These are phyloP conservation scores for Chrysophaeum taylorii DNA, from an alignment of 352 stramenopile genomes.

Conservation along the genomic window DNA sequence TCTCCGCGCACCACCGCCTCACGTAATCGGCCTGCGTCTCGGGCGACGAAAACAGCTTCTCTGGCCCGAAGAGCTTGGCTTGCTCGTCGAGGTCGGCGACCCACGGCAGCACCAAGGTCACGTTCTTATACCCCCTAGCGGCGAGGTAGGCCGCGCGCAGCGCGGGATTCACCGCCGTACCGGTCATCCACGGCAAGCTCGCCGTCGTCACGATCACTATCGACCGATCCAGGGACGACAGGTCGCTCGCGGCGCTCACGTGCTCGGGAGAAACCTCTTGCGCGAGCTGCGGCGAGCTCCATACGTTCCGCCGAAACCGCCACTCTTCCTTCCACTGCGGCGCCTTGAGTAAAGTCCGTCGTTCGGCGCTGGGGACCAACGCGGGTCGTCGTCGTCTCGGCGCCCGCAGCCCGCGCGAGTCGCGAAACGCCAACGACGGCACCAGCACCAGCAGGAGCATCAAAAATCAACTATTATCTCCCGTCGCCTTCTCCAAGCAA, in stretches of 20 bases:
- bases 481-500: too few relatives aligned
- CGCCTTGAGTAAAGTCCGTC: too few relatives aligned
- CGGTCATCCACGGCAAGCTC: slow-evolving; percentile 57
- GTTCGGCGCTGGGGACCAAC: too few relatives aligned
- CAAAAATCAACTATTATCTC: too few relatives aligned
- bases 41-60: slow-evolving; percentile 39
- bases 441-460: too few relatives aligned
- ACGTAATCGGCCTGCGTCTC: slow-evolving; percentile 53
- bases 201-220: slow-evolving; percentile 22
- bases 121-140: slow-evolving; percentile 17
- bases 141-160: slow-evolving; percentile 56
- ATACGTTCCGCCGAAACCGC: too few relatives aligned
- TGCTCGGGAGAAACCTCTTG: background rate
- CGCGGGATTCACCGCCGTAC: slow-evolving; percentile 63
- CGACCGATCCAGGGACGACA: background rate
- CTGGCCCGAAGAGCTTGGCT: slow-evolving; percentile 45
- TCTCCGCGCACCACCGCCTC: slow-evolving; percentile 40
- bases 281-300: background rate
- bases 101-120: slow-evolving; percentile 63
- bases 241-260: slow-evolving; percentile 14
- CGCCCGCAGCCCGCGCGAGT: too few relatives aligned
- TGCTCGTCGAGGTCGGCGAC: slow-evolving; percentile 48
- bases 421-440: too few relatives aligned
- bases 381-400: too few relatives aligned
- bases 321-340: too few relatives aligned